Base-by-base conservation (phyloP, 768 basidiomycete genomes). In the Cystofilobasidium macerans region DNA sequence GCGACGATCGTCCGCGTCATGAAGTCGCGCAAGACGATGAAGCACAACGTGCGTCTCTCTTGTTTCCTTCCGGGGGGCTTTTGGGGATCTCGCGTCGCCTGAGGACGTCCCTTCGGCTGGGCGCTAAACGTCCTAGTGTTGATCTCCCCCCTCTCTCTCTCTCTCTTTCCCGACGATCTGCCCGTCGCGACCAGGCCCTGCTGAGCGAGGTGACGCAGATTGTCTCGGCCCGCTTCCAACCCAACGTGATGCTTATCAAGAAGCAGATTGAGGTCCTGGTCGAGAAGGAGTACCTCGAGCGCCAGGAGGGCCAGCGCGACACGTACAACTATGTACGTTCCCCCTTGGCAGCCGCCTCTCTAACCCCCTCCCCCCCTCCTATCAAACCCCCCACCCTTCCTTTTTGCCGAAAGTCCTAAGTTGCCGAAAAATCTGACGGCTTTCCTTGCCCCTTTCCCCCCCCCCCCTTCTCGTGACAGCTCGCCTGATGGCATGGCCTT, bases 231-330 rank as follows among this genome's bases (percentile, higher is more conserved):
- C 61, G 67, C 33, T 68, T 68, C 57, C 53, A 56, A 32, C 67
- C 67, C 45, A 68, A 68, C 57, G 61, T 68, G 26, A 22, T 48
- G 30, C 57, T 68, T 45, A 68, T 68, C 67, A 68, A 68, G 61
- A 68, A 68, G 67, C 67, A 68, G 62, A 94, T 97, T 67, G 91
- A 94, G 73, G 85, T 85, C 18, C 79, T 98, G 24, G 78, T 97
- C 59, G 94, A 97, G 79, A 94, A 94, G 78, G 94, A 99, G 75
- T 99, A 97, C 76, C 87, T 99, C 71, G 93, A 98, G 74, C 86
- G 94, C 35, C 86, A 90, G 18, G 89, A 91, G 26, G 88, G 86
- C 14, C 85, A 86, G n/a, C 86, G 87, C 73, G 91, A 94, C 77
- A 87, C 87, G 40, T 90, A 89, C 75, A 83, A 84, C 57, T 87